Percentiles rank a stretch among this genome's conserved stretches.
phyloP scores from a whole-genome alignment of 1,284 basidiomycete species.

The Phaffia rhodozyma region DNA sequence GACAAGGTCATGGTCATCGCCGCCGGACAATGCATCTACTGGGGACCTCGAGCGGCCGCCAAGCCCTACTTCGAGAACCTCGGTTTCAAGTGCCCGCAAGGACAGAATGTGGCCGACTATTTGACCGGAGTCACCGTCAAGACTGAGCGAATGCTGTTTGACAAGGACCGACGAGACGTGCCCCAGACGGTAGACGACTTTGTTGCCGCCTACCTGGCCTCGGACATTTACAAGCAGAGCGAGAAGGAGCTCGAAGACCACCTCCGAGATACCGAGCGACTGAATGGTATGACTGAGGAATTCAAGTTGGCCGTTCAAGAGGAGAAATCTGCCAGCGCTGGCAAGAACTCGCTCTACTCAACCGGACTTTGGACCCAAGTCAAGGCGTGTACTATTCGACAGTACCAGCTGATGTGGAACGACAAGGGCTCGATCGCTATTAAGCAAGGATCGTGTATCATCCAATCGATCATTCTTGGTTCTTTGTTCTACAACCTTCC shows the following conservation, averaged over 20 bases:
- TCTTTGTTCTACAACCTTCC: slow-evolving; percentile 18
- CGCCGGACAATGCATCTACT: slow-evolving; percentile 69
- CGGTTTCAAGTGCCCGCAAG: slow-evolving; percentile 47
- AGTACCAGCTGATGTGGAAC: slow-evolving; percentile 33
- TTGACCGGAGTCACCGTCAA: slow-evolving; percentile 48
- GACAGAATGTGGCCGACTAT: slow-evolving; percentile 44
- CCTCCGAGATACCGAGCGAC: slow-evolving; percentile 21
- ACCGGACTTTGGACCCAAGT: slow-evolving; percentile 23
- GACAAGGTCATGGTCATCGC: slow-evolving; percentile 64
- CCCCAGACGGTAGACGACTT: slow-evolving; percentile 54
- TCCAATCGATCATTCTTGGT: slow-evolving; percentile 25
- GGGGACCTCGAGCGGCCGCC: slow-evolving; percentile 58
- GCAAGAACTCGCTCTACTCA: background rate
- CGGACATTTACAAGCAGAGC: slow-evolving; percentile 26
- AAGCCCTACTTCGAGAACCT: slow-evolving; percentile 64
- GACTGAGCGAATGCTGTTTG: slow-evolving; percentile 40
- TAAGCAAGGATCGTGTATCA: slow-evolving; percentile 21
- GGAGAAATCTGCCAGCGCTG: slow-evolving; percentile 23
- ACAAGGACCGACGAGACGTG: slow-evolving; percentile 36
- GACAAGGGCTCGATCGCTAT: slow-evolving; percentile 29
- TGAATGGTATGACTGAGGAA: slow-evolving; percentile 21
- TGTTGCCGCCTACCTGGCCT: slow-evolving; percentile 25
- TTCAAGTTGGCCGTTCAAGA: slow-evolving; percentile 20
- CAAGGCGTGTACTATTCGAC: slow-evolving; percentile 26
- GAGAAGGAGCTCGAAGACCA: slow-evolving; percentile 27